Conservation (phyloP, 176 grass and related monocot genomes). For the Oryza australiensis region DNA sequence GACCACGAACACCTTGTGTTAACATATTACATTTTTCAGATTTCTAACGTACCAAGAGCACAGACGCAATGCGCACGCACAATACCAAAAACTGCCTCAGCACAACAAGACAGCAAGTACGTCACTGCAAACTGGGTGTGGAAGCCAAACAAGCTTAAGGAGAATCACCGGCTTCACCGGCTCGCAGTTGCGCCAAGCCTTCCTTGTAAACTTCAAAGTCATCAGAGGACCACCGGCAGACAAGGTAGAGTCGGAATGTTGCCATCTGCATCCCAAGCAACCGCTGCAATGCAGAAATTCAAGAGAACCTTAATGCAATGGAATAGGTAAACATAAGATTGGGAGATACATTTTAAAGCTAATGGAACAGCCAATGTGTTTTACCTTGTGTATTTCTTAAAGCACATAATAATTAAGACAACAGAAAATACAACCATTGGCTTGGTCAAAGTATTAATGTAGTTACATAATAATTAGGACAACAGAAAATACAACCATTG, state of each 20-base stretch:
- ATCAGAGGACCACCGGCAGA: slow-evolving; percentile 71
- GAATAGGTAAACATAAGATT: not conserved
- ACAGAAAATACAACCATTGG: not conserved
- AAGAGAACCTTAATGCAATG: not conserved
- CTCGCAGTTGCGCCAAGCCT: slow-evolving; percentile 49
- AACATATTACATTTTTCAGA: not conserved
- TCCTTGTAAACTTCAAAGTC: slow-evolving; percentile 84
- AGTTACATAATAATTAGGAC: not conserved
- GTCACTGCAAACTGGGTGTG: not conserved
- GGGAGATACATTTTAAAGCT: not conserved
- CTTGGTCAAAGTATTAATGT: too few relatives aligned
- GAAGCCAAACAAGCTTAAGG: slow-evolving; percentile 37
- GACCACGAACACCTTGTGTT: too few relatives aligned
- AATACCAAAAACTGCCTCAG: slow-evolving; percentile 28
- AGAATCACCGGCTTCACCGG: slow-evolving; percentile 51
- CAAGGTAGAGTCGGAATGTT: slow-evolving; percentile 75
- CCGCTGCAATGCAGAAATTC: slow-evolving; percentile 42
- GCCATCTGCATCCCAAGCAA: slow-evolving; percentile 80
- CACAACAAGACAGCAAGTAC: slow-evolving; percentile 20
- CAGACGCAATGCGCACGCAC: not conserved
- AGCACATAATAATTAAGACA: not conserved
- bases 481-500: not conserved
- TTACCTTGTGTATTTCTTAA: too few relatives aligned
- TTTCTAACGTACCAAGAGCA: not conserved
- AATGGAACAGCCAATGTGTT: not conserved